Percentiles rank a stretch among this genome's conserved stretches.
phyloP scores from a whole-genome alignment of 2,329 filamentous ascomycete species.

The Cytospora schulzeri region DNA sequence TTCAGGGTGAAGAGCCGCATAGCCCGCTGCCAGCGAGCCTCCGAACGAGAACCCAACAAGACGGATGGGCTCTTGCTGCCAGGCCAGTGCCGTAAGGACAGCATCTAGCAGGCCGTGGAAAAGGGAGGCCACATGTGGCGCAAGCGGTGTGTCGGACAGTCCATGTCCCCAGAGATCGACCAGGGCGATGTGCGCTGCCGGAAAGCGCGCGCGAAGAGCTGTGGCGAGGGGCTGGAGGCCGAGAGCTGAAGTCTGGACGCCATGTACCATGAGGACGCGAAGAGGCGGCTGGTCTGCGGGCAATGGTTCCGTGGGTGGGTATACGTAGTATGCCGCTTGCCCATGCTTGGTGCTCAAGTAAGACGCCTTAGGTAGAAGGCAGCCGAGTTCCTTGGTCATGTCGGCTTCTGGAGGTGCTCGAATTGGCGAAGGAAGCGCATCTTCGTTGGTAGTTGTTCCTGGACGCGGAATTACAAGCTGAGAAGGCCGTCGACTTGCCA shows the following conservation, averaged over 20 bases:
- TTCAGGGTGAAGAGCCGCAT: conserved; percentile 36
- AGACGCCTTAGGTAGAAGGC: conserved; percentile 41
- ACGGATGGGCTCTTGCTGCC: conserved; percentile 42
- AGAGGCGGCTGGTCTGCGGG: conserved; percentile 2
- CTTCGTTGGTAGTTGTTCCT: neutral
- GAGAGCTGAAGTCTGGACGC: conserved; percentile 53
- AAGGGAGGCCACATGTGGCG: conserved; percentile 42
- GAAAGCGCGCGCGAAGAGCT: conserved; percentile 39
- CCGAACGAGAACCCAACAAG: conserved; percentile 55
- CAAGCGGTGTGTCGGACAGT: conserved; percentile 49
- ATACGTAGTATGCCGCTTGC: conserved; percentile 44
- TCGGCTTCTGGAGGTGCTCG: conserved; percentile 39
- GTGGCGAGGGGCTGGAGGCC: conserved; percentile 47
- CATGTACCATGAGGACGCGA: conserved; percentile 50
- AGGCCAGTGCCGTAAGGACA: conserved; percentile 44
- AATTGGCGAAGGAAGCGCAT: conserved; percentile 32
- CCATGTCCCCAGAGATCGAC: conserved; percentile 58
- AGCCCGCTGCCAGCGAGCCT: conserved; percentile 42
- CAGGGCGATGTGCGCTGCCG: conserved; percentile 44
- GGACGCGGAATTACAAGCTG: conserved; percentile 22
- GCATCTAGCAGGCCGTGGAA: conserved; percentile 46
- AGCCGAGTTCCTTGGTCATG: conserved; percentile 42
- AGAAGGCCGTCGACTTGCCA: conserved; percentile 1
- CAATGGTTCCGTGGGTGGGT: conserved; percentile 30
- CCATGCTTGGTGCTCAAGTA: conserved; percentile 39